Conservation (phyloP, 1,284 basidiomycete genomes). For the Mycena sp. region DNA sequence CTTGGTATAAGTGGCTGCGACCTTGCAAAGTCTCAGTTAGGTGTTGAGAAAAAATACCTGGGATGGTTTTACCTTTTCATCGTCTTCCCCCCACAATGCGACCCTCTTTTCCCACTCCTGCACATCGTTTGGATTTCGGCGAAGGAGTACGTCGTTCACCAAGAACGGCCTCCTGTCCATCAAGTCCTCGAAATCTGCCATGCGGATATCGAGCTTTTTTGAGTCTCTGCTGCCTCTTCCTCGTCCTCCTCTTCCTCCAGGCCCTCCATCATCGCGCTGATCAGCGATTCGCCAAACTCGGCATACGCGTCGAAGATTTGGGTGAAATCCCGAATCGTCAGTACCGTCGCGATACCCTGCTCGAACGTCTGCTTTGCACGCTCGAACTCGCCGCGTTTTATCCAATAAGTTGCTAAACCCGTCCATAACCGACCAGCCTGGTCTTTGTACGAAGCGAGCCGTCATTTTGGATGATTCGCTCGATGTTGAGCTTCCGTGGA, state of each 20-base stretch:
- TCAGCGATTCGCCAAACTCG: slow-evolving; percentile 93
- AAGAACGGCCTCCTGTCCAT: slow-evolving; percentile 97
- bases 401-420: slow-evolving; percentile 98
- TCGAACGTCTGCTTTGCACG: slow-evolving; percentile 91
- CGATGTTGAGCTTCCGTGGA: slow-evolving; percentile 84
- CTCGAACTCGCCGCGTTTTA: slow-evolving; percentile 96
- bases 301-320: slow-evolving; percentile 98
- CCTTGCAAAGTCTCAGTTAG: slow-evolving; percentile 52
- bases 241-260: slow-evolving; percentile 84
- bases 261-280: slow-evolving; percentile 92
- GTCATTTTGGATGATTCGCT: slow-evolving; percentile 85
- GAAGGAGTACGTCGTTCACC: slow-evolving; percentile 93
- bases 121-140: slow-evolving; percentile 97
- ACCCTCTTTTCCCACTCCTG: slow-evolving; percentile 99
- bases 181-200: slow-evolving; percentile 94
- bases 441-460: slow-evolving; percentile 93
- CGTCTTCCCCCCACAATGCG: slow-evolving; percentile 92
- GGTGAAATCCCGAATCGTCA: slow-evolving; percentile 97
- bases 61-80: slow-evolving; percentile 75
- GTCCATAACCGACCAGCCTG: slow-evolving; percentile 98
- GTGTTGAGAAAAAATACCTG: neutral
- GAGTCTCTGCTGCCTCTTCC: slow-evolving; percentile 79
- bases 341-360: slow-evolving; percentile 82
- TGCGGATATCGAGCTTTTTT: slow-evolving; percentile 88
- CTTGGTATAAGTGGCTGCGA: slow-evolving; percentile 91